phyloP scores from a whole-genome alignment of 108 stramenopile genomes.

The Seminavis robusta region DNA sequence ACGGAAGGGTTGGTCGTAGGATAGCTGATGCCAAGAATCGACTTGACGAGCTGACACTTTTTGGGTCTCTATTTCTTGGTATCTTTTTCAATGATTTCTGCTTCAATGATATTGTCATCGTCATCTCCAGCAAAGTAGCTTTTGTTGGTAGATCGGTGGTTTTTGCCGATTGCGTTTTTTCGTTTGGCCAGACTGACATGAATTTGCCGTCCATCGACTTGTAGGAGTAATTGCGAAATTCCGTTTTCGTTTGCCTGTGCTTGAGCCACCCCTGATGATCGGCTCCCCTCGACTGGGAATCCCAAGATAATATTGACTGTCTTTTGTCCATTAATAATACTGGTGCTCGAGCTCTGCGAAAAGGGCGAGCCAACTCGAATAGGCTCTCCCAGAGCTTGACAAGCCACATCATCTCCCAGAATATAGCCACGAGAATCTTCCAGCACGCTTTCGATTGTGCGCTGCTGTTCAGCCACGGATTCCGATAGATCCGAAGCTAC shows the following conservation, averaged over 20 bases:
- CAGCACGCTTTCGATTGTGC: slow-evolving; percentile 44
- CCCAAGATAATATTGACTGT: slow-evolving; percentile 40
- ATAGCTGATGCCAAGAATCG: too few relatives aligned
- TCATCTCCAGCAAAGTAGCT: too few relatives aligned
- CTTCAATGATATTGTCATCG: slow-evolving; percentile 66
- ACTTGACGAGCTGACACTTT: too few relatives aligned
- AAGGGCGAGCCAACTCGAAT: slow-evolving; percentile 63
- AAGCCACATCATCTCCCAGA: slow-evolving; percentile 34
- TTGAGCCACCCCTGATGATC: slow-evolving; percentile 41
- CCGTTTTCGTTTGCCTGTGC: too few relatives aligned
- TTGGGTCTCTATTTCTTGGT: slow-evolving; percentile 11
- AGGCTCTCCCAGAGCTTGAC: slow-evolving; percentile 48
- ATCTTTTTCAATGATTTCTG: slow-evolving; percentile 75
- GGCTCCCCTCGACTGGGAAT: slow-evolving; percentile 50
- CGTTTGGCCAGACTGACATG: too few relatives aligned
- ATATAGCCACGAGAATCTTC: slow-evolving; percentile 56
- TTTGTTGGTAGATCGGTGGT: too few relatives aligned
- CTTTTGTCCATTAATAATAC: slow-evolving; percentile 56
- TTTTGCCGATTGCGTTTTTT: too few relatives aligned
- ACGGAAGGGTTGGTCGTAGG: too few relatives aligned
- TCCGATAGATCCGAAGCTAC: slow-evolving; percentile 49
- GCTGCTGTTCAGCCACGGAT: slow-evolving; percentile 56
- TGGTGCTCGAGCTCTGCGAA: slow-evolving; percentile 55
- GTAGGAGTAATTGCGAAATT: too few relatives aligned
- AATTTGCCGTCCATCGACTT: too few relatives aligned